A percentile compares a stretch with the other conserved stretches of the same genome.
Conservation (phyloP, 495 filamentous ascomycete genomes). For the Aspergillus sclerotiicarbonarius region DNA sequence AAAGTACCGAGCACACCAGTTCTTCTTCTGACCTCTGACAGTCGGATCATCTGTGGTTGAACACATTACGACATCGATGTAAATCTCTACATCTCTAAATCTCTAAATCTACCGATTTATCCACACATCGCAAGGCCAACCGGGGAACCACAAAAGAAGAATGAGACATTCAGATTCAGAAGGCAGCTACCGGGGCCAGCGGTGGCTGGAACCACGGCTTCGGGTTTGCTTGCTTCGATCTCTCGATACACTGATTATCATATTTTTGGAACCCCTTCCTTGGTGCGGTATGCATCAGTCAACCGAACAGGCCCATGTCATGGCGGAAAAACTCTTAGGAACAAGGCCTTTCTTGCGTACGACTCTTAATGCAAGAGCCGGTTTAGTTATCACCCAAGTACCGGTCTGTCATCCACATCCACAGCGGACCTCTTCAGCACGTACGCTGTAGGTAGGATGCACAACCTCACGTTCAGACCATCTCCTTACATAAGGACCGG, state of each 20-base stretch:
- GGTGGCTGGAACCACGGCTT: neutral
- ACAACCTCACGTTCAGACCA: neutral
- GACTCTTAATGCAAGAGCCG: neutral
- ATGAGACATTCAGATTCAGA: neutral
- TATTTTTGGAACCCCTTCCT: neutral
- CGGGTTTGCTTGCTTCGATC: neutral
- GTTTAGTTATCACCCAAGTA: neutral
- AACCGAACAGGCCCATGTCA: neutral
- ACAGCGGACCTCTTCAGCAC: neutral
- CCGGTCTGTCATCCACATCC: neutral
- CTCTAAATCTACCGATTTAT: neutral
- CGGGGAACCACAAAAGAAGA: neutral
- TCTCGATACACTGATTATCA: neutral
- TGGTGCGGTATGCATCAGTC: neutral
- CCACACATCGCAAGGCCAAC: neutral
- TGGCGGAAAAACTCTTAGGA: neutral
- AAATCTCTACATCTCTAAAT: neutral
- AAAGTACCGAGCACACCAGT: neutral
- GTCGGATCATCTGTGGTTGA: no score
- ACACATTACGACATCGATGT: no score
- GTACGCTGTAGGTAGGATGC: neutral
- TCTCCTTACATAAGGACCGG: neutral
- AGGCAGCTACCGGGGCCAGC: neutral
- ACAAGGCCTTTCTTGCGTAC: neutral
- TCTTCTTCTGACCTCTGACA: neutral